Conservation (phyloP, 345 rosid genomes). For the Hevea brasiliensis region DNA sequence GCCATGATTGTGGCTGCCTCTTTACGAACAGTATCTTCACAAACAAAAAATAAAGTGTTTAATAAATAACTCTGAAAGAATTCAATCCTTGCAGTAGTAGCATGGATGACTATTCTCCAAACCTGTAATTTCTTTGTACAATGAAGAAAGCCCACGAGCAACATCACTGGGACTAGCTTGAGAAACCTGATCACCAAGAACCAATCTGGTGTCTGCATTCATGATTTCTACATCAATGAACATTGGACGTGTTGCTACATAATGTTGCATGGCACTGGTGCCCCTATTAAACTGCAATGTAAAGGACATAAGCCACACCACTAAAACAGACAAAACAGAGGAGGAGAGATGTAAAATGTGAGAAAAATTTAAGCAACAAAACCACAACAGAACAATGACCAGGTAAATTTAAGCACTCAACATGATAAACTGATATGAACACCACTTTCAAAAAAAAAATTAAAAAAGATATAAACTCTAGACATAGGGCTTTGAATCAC, state of each 20-base stretch:
- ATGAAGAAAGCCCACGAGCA: constrained; percentile 89
- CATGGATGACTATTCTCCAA: constrained; percentile 27
- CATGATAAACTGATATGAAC: background rate
- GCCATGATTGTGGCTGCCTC: constrained; percentile 98
- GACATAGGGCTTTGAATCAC: background rate
- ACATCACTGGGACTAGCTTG: constrained; percentile 93
- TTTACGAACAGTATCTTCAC: constrained; percentile 89
- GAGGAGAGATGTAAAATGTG: background rate
- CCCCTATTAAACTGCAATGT: constrained; percentile 90
- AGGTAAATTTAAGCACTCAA: background rate
- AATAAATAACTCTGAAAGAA: constrained; percentile 21
- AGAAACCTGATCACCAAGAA: constrained; percentile 87
- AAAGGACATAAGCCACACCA: background rate
- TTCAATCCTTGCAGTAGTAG: constrained; percentile 22
- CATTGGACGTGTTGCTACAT: constrained; percentile 99
- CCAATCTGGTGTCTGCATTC: constrained; percentile 93
- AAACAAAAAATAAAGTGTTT: constrained; percentile 16
- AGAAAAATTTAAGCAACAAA: background rate
- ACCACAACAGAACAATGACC: background rate
- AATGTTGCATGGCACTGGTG: constrained; percentile 99
- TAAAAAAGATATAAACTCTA: background rate
- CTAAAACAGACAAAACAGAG: too few species aligned
- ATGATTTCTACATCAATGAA: constrained; percentile 94
- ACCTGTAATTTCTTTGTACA: constrained; percentile 98
- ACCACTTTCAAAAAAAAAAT: too few species aligned